Base-by-base conservation (phyloP, 805 yeast genomes). In the Phaffomyces opuntiae region DNA sequence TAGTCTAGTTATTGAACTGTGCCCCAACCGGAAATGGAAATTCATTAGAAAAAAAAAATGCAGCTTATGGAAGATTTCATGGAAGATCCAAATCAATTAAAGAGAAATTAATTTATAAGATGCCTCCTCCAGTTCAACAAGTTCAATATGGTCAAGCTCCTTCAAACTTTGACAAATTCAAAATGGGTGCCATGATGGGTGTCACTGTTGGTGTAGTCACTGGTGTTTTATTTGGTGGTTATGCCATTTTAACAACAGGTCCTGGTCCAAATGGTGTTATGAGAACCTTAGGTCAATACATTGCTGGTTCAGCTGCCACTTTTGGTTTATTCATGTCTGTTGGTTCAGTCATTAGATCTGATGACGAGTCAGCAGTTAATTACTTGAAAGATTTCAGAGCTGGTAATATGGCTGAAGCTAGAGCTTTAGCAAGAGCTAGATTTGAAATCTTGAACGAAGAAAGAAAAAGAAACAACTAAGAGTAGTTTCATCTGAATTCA, bases 131-230 rank as follows among this genome's bases (percentile, higher is more conserved):
- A 63, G 83, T 80, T 53, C 86, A 75, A 64, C 85, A 81, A 66
- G 74, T 76, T 49, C 83, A 80, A 62, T 70, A 66, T 47, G 57
- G 53, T 29, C 80, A 74, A 54, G 81, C 80, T 56, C 96, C 95
- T 47, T 84, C 96, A 41, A 81, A 84, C 67, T 88, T 90, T 70
- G 96, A 93, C 46, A 93, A 93, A 71, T 87, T 93, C 78, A 93
- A 93, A 70, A 93, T 93, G 98, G 99, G 99, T 45, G 83, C 89
- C 50, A 71, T 91, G 72, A 93, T 93, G 97, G 99, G 99, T 52
- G 80, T 73, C 16, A 65, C 73, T 2, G 74, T 69, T 17, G 99
- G 99, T 53, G 93, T 89, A 9, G 93, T 95, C 60, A 88, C 91
- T 36, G 99, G 99, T 51, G 83, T 91, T 40, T 70, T 95, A 53